Evolutionary conservation across 495 filamentous ascomycete genomes (phyloP).

Genomic region (Trichoderma erinaceum): DNA sequence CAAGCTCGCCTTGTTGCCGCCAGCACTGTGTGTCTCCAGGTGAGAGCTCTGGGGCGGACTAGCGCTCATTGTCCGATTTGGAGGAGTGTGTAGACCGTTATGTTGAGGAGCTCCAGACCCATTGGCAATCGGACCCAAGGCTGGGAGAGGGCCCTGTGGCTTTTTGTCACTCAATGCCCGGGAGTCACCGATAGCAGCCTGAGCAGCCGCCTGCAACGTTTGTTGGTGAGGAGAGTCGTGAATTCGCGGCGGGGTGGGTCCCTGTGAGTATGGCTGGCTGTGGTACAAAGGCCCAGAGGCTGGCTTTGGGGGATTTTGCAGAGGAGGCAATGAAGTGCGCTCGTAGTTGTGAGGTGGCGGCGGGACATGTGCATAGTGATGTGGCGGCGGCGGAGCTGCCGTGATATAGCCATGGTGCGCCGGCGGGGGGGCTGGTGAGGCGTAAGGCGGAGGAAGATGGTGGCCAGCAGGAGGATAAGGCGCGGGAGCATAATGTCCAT

Average conservation of each 20-base stretch:
- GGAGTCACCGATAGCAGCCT: constrained; percentile 34
- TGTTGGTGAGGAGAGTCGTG: constrained; percentile 35
- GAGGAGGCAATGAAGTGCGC: constrained; percentile 10
- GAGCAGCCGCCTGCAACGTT: constrained; percentile 30
- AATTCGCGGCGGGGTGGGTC: constrained; percentile 17
- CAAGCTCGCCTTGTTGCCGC: constrained; percentile 32
- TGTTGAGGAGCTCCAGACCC: background rate
- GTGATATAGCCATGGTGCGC: background rate
- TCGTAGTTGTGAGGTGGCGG: background rate
- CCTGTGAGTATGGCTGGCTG: constrained; percentile 21
- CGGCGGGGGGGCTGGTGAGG: background rate
- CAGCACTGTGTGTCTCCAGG: constrained; percentile 21
- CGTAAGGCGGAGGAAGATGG: background rate
- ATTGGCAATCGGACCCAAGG: constrained; percentile 18
- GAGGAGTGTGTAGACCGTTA: constrained; percentile 21
- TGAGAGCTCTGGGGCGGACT: constrained; percentile 31
- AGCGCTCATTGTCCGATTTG: constrained; percentile 26
- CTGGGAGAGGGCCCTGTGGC: constrained; percentile 29
- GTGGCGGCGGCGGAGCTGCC: background rate
- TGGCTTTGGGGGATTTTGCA: constrained; percentile 18
- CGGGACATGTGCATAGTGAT: constrained; percentile 1
- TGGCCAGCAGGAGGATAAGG: background rate
- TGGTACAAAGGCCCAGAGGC: constrained; percentile 18
- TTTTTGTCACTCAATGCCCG: constrained; percentile 23
- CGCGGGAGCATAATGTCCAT: constrained; percentile 18